phyloP scores from a whole-genome alignment of 192 early-diverging fungal genomes.

The Cladochytrium replicatum region DNA sequence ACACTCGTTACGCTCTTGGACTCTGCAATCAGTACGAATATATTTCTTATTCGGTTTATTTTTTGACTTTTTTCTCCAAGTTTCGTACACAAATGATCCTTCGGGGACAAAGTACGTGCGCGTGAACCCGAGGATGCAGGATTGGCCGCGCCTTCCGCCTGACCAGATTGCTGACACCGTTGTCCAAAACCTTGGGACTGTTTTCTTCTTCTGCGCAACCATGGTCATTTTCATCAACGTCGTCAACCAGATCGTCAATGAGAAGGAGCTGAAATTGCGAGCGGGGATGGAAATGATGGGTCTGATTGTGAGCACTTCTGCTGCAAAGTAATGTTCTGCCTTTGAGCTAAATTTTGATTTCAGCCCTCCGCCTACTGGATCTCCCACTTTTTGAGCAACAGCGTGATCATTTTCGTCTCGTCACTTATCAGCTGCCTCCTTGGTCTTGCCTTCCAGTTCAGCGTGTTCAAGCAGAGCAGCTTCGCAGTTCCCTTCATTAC shows the following conservation, averaged over 20 bases:
- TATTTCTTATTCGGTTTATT: conserved; percentile 1
- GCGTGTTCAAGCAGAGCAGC: conserved; percentile 51
- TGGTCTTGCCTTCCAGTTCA: conserved; percentile 52
- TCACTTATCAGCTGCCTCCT: conserved; percentile 47
- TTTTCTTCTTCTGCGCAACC: conserved; percentile 47
- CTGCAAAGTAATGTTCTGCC: conserved; percentile 1
- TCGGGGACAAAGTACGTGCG: conserved; percentile 19
- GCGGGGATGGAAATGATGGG: conserved; percentile 74
- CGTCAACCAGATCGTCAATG: conserved; percentile 60
- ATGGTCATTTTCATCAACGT: conserved; percentile 55
- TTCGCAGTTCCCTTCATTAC: conserved; percentile 48
- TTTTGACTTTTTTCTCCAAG: conserved; percentile 5
- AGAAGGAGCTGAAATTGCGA: conserved; percentile 62
- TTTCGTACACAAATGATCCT: conserved; percentile 12
- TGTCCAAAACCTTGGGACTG: conserved; percentile 42
- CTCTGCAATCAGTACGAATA: conserved; percentile 47
- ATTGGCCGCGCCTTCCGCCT: conserved; percentile 59
- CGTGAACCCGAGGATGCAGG: conserved; percentile 47
- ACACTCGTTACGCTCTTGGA: conserved; percentile 56
- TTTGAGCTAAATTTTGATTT: conserved; percentile 3
- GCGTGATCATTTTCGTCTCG: conserved; percentile 43
- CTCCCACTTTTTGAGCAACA: conserved; percentile 47
- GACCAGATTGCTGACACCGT: conserved; percentile 41
- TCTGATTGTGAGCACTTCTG: conserved; percentile 23
- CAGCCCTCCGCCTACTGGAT: conserved; percentile 55